Conservation (phyloP, 257 asterid genomes). For the Nicotiana obtusifolia region DNA sequence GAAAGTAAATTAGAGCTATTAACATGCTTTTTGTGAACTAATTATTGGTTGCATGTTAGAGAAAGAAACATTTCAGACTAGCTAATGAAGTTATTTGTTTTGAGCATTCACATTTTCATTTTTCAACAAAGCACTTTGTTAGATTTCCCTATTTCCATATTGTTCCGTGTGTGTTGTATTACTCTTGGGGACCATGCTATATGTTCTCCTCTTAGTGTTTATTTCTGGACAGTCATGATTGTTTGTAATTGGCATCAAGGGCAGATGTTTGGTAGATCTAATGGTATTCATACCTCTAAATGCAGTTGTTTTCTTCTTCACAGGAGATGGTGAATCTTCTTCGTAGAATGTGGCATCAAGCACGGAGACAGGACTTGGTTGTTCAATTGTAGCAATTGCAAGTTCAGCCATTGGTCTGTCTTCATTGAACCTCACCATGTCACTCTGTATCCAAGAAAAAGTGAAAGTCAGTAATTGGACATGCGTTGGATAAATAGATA, state of each 20-base stretch:
- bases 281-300: conserved; percentile 62
- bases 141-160: background rate
- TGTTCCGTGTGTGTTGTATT: background rate
- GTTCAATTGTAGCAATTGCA: conserved; percentile 49
- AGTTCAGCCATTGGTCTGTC: conserved; percentile 38
- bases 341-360: conserved; percentile 63
- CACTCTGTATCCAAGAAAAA: conserved; percentile 36
- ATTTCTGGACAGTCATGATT: background rate
- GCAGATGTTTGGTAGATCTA: conserved; percentile 11
- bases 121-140: background rate
- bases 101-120: background rate
- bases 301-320: conserved; percentile 58
- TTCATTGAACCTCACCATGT: conserved; percentile 35
- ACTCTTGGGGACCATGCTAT: background rate
- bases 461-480: conserved; percentile 20
- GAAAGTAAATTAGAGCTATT: background rate
- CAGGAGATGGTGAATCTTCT: conserved; percentile 90
- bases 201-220: background rate
- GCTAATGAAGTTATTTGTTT: background rate
- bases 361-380: conserved; percentile 95
- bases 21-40: background rate
- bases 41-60: background rate
- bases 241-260: background rate
- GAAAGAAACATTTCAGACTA: background rate
- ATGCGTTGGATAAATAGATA: background rate